Conservation (phyloP, 2,329 filamentous ascomycete genomes). For the Nemania sp. region DNA sequence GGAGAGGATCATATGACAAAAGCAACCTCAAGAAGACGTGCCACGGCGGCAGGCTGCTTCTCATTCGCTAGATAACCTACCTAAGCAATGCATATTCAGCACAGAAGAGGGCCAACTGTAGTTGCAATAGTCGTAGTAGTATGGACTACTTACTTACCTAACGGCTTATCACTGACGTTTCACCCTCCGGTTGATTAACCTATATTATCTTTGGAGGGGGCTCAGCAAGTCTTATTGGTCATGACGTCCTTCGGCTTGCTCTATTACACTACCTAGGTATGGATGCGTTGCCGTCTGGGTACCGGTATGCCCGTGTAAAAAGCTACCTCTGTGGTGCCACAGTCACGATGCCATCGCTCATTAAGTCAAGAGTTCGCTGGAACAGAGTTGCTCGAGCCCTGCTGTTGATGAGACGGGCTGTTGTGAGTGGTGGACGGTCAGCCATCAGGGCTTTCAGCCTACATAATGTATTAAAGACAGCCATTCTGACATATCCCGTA, state of each 20-base stretch:
- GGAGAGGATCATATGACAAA: constrained; percentile 25
- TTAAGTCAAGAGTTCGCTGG: constrained; percentile 3
- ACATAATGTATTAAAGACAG: not conserved
- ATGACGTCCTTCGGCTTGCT: constrained; percentile 1
- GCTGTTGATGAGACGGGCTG: not conserved
- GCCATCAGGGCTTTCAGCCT: no score
- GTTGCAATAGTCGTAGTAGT: constrained; percentile 1
- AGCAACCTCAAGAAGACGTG: constrained; percentile 8
- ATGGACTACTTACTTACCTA: no score
- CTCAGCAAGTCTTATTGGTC: constrained; percentile 3
- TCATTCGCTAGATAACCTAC: constrained; percentile 18
- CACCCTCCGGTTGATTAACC: constrained; percentile 1
- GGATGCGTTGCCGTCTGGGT: no score
- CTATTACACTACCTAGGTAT: not conserved
- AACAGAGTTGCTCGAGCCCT: constrained; percentile 14
- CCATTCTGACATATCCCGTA: not conserved
- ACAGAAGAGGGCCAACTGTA: constrained; percentile 4
- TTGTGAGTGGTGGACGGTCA: not conserved
- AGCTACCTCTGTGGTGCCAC: not conserved
- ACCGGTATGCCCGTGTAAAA: not conserved
- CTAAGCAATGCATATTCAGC: constrained; percentile 4
- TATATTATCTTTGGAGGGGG: not conserved
- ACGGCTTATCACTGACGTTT: not conserved
- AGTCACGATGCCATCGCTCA: constrained; percentile 18
- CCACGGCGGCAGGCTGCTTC: constrained; percentile 20